phyloP scores from a whole-genome alignment of 1,284 basidiomycete genomes.

The Malassezia equina region DNA sequence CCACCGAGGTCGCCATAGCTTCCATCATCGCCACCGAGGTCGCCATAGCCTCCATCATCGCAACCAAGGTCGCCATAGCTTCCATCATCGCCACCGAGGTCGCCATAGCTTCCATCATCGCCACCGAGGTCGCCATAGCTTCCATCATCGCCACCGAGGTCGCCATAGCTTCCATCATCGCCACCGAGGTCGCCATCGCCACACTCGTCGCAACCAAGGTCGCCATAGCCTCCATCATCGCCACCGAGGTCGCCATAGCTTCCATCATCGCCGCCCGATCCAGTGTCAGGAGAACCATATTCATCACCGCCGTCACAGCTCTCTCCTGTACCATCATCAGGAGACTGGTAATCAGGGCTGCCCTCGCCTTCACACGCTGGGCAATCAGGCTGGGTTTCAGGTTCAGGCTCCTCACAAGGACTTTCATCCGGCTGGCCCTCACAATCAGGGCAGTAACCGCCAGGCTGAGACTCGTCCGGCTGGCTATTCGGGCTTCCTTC shows the following conservation, averaged over 20 bases:
- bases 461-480: background rate
- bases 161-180: conserved; percentile 7
- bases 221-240: background rate
- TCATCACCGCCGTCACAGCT: background rate
- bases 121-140: conserved; percentile 12
- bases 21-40: background rate
- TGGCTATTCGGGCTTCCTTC: background rate
- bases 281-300: background rate
- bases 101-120: background rate
- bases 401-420: background rate
- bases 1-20: background rate
- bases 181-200: conserved; percentile 1
- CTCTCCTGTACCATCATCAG: background rate
- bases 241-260: background rate
- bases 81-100: background rate
- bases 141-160: background rate
- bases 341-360: background rate
- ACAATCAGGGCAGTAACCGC: background rate
- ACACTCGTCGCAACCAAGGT: background rate
- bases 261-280: conserved; percentile 3
- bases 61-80: background rate
- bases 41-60: background rate
- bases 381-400: background rate
- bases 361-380: background rate
- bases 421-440: background rate